Percentiles rank a stretch among this genome's conserved stretches.
phyloP scores from a whole-genome alignment of 495 filamentous ascomycete species.

The Neurospora tetrasperma region DNA sequence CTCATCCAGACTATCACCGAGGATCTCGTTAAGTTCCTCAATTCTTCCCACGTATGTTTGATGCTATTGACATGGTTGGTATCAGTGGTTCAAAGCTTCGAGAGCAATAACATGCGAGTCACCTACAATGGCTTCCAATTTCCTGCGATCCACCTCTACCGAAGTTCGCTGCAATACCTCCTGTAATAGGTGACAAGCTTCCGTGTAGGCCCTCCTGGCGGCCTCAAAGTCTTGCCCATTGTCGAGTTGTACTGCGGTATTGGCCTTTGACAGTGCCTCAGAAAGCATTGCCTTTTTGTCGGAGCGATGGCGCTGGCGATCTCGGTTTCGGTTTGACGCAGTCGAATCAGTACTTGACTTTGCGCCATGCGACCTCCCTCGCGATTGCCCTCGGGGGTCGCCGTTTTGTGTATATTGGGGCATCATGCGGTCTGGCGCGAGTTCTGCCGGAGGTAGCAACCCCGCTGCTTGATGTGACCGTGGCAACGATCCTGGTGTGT shows the following conservation, averaged over 20 bases:
- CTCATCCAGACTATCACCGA: slow-evolving; percentile 47
- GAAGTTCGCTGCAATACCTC: slow-evolving; percentile 78
- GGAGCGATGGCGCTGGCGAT: slow-evolving; percentile 7
- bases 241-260: slow-evolving; percentile 87
- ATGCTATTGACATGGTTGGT: slow-evolving; percentile 40
- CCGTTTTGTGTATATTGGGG: slow-evolving; percentile 23
- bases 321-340: slow-evolving; percentile 13
- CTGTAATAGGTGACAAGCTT: slow-evolving; percentile 76
- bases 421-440: slow-evolving; percentile 14
- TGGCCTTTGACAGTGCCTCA: slow-evolving; percentile 85
- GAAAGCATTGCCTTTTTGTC: slow-evolving; percentile 75
- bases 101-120: neutral
- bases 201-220: slow-evolving; percentile 81
- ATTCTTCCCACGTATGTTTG: slow-evolving; percentile 85
- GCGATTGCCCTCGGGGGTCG: slow-evolving; percentile 34
- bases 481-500: slow-evolving; percentile 11
- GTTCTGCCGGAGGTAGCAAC: slow-evolving; percentile 8
- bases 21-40: slow-evolving; percentile 64
- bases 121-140: slow-evolving; percentile 85
- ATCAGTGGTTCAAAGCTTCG: neutral
- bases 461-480: slow-evolving; percentile 5
- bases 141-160: slow-evolving; percentile 71
- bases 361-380: slow-evolving; percentile 35
- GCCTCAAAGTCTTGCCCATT: slow-evolving; percentile 91
- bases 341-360: slow-evolving; percentile 33